Conservation (phyloP, 2,329 filamentous ascomycete species). For the Alternaria sp. region DNA sequence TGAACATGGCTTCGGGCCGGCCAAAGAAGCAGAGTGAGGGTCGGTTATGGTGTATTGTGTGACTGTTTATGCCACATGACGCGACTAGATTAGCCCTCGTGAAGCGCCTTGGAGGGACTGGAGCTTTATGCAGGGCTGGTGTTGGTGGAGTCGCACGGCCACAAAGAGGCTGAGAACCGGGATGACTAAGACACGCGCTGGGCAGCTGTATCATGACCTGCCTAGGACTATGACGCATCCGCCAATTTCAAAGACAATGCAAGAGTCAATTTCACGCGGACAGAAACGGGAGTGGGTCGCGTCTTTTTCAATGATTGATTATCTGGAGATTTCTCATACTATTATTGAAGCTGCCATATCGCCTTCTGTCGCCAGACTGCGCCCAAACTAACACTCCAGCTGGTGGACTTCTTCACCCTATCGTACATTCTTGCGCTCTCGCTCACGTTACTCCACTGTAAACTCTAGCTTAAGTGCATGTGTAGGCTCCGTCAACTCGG, state of each 20-base stretch:
- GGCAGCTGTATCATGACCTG: background rate
- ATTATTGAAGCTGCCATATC: background rate
- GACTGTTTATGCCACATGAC: conserved; percentile 36
- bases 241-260: background rate
- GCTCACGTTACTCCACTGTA: background rate
- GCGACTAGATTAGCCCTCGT: conserved; percentile 17
- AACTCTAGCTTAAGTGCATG: conserved; percentile 63
- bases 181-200: conserved; percentile 11
- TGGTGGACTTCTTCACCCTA: background rate
- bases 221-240: background rate
- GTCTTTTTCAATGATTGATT: background rate
- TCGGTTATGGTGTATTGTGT: conserved; percentile 12
- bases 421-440: background rate
- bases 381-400: background rate
- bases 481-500: conserved; percentile 87
- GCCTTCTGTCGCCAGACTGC: background rate
- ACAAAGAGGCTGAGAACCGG: conserved; percentile 11
- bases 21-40: conserved; percentile 17
- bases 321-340: background rate
- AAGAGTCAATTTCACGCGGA: background rate
- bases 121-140: conserved; percentile 19
- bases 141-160: conserved; percentile 14
- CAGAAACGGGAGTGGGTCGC: background rate
- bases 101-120: conserved; percentile 19
- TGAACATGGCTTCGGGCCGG: conserved; percentile 46